Percentiles rank a stretch among this genome's conserved stretches.
phyloP scores from a whole-genome alignment of 176 grass and related monocot genomes.

The Eragrostis nindensis region DNA sequence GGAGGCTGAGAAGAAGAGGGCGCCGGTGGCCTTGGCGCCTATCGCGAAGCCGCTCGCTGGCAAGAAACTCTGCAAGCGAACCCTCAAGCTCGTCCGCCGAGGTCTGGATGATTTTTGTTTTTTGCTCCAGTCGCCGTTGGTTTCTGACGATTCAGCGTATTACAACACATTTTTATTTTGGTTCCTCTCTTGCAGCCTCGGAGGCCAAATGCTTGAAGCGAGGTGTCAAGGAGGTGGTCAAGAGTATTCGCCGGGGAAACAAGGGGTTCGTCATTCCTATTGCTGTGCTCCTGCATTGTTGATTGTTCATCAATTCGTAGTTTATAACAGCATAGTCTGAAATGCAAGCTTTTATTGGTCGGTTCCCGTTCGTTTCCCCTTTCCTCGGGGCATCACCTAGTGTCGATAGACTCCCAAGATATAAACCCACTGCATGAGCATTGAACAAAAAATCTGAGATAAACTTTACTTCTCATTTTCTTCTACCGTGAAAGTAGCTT shows the following conservation, averaged over 20 bases:
- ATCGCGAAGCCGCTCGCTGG: slow-evolving; percentile 88
- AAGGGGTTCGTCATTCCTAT: slow-evolving; percentile 60
- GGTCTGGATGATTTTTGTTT: slow-evolving; percentile 31
- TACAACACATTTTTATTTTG: background rate
- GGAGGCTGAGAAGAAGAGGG: slow-evolving; percentile 54
- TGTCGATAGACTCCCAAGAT: no score
- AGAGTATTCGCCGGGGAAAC: slow-evolving; percentile 86
- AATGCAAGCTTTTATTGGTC: background rate
- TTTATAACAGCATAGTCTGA: background rate
- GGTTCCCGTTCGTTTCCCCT: background rate
- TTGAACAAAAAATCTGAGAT: no score
- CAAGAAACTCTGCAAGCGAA: slow-evolving; percentile 80
- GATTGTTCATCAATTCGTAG: background rate
- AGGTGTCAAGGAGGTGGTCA: slow-evolving; percentile 97
- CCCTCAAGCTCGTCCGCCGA: slow-evolving; percentile 88
- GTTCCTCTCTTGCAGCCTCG: slow-evolving; percentile 50
- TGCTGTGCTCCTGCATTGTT: background rate
- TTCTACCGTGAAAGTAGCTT: background rate
- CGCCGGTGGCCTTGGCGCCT: slow-evolving; percentile 45
- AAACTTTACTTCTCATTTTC: background rate
- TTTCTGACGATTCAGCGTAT: background rate
- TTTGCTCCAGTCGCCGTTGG: background rate
- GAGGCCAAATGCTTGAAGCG: slow-evolving; percentile 90
- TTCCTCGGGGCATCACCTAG: no score
- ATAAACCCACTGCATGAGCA: background rate